Percentiles rank a stretch among this genome's conserved stretches.
phyloP scores from a whole-genome alignment of 2,329 filamentous ascomycete genomes.

The Emmonsia crescens region DNA sequence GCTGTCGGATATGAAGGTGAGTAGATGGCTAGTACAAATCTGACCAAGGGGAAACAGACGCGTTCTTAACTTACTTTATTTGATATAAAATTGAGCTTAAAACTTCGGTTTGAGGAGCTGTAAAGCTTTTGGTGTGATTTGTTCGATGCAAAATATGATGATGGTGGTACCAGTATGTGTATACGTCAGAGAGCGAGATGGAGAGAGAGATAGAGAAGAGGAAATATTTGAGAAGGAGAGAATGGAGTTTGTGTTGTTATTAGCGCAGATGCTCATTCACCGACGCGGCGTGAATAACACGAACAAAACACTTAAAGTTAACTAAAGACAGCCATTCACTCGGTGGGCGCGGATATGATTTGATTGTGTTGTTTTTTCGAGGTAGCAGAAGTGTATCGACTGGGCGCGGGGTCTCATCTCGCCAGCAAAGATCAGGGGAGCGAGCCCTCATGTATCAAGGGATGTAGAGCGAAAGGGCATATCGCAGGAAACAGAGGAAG shows the following conservation, averaged over 20 bases:
- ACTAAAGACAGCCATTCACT: too few relatives aligned
- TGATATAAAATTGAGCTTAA: neutral
- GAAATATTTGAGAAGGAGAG: neutral
- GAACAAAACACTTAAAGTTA: too few relatives aligned
- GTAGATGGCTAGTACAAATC: neutral
- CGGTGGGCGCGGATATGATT: too few relatives aligned
- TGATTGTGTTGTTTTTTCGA: too few relatives aligned
- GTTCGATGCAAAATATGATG: neutral
- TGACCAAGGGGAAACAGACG: neutral
- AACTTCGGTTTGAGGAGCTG: neutral
- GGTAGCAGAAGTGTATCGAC: too few relatives aligned
- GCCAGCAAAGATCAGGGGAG: too few relatives aligned
- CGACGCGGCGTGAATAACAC: neutral
- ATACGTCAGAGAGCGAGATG: neutral
- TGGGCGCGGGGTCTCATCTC: too few relatives aligned
- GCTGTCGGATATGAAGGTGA: neutral
- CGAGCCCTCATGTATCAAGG: neutral
- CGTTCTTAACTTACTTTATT: neutral
- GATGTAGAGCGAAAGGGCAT: conserved; percentile 6
- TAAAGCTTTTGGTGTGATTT: neutral
- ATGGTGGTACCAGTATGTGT: neutral
- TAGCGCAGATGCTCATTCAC: neutral
- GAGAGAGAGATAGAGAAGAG: neutral
- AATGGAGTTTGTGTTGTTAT: neutral
- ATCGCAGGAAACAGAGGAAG: conserved; percentile 4